Percentiles rank a stretch among this genome's conserved stretches.
Conservation (phyloP, 2,329 filamentous ascomycete genomes). For the Diplodia scrobiculata region DNA sequence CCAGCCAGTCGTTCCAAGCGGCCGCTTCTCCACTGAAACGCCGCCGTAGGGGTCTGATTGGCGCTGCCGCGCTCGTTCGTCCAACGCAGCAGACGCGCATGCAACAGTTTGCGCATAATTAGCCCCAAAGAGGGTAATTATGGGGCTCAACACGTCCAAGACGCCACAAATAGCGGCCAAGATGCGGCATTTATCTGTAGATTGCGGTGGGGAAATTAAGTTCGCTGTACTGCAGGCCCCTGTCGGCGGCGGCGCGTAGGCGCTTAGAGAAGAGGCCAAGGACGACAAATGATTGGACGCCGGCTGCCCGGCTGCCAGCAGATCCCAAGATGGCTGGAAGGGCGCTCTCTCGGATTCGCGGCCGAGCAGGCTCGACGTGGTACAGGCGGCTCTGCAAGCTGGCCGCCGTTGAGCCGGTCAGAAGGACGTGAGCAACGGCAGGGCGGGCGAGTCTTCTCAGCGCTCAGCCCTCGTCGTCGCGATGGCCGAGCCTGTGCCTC, state of each 20-base stretch:
- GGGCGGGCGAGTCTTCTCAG: not conserved
- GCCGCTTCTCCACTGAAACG: slow-evolving; percentile 23
- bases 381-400: slow-evolving; percentile 24
- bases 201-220: slow-evolving; percentile 19
- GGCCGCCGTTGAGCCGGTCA: not conserved
- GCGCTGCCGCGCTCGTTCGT: not conserved
- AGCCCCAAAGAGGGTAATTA: not conserved
- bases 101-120: slow-evolving; percentile 9
- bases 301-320: not conserved
- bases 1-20: slow-evolving; percentile 16
- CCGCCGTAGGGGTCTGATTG: slow-evolving; percentile 12
- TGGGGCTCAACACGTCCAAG: not conserved
- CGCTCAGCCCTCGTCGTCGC: not conserved
- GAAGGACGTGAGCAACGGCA: not conserved
- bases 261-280: not conserved
- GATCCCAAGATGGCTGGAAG: slow-evolving; percentile 15
- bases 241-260: not conserved
- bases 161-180: not conserved
- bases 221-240: not conserved
- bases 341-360: slow-evolving; percentile 19
- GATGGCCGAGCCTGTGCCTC: not conserved
- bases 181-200: slow-evolving; percentile 21
- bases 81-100: slow-evolving; percentile 10
- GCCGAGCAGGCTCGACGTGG: slow-evolving; percentile 6
- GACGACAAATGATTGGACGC: slow-evolving; percentile 8